Percentiles rank a stretch among this genome's conserved stretches.
These are phyloP conservation scores for Gracilaria gracilis DNA, from an alignment of 23 red algal species.

Conservation along the genomic window DNA sequence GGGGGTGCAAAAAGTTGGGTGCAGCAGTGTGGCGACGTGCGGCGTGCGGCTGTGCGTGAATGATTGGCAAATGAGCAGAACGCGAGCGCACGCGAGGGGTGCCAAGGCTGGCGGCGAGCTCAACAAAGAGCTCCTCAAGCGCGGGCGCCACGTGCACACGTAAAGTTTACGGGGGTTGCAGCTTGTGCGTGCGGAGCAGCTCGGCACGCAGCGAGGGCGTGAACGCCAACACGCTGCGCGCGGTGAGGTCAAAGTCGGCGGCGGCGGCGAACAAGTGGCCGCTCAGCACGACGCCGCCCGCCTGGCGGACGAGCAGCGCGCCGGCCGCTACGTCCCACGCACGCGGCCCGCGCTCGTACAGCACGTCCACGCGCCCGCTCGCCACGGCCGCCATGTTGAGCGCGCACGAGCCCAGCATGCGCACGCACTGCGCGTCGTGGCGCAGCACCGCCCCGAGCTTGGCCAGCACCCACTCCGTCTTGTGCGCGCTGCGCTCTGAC, in stretches of 20 bases:
- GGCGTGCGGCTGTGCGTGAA: no score
- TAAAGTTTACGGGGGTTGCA: no score
- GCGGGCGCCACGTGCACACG: not conserved
- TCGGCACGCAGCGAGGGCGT: conserved; percentile 5
- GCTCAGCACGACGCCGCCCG: conserved; percentile 70
- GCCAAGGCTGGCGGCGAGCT: not conserved
- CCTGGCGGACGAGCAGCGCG: conserved; percentile 76
- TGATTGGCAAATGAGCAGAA: no score
- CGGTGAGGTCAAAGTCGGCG: conserved; percentile 6
- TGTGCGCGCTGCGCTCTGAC: conserved; percentile 52
- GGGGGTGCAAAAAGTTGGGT: no score
- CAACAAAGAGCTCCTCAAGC: no score
- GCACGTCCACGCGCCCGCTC: conserved; percentile 67
- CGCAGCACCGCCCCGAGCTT: conserved; percentile 38
- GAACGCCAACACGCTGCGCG: conserved; percentile 17
- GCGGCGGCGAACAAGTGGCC: not conserved
- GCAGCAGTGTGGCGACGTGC: no score
- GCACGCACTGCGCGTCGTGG: conserved; percentile 64
- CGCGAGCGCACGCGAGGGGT: no score
- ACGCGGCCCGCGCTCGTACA: conserved; percentile 76
- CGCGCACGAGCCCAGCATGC: conserved; percentile 71
- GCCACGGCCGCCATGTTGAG: conserved; percentile 80
- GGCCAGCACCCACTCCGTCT: conserved; percentile 46
- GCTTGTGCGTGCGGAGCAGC: not conserved
- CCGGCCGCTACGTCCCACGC: conserved; percentile 92